Evolutionary conservation across 495 filamentous ascomycete genomes (phyloP).

Genomic region (Neurospora sp.): DNA sequence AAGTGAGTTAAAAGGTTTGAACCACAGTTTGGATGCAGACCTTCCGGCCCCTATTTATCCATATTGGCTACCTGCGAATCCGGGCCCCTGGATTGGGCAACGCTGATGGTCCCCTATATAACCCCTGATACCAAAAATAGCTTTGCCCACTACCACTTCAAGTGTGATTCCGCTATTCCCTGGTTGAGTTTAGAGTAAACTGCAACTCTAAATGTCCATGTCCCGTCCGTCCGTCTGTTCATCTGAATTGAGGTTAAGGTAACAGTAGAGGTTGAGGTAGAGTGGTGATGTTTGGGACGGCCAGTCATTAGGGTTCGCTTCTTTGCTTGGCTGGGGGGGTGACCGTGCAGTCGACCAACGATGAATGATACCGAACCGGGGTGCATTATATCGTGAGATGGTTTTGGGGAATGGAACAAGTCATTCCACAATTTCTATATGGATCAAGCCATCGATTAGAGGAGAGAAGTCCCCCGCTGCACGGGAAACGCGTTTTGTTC

Average conservation of each 20-base stretch:
- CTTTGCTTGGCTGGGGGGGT: not conserved
- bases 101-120: not conserved
- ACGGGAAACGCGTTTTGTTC: not conserved
- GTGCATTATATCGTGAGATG: not conserved
- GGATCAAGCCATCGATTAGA: not conserved
- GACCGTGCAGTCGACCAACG: not conserved
- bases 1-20: not conserved
- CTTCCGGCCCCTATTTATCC: slow-evolving; percentile 20
- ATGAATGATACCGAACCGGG: not conserved
- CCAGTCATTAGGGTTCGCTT: not conserved
- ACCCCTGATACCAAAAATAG: not conserved
- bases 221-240: not conserved
- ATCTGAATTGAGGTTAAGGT: too few relatives aligned
- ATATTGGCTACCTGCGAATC: slow-evolving; percentile 22
- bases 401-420: not conserved
- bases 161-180: not conserved
- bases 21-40: slow-evolving; percentile 11
- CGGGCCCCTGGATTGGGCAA: slow-evolving; percentile 28
- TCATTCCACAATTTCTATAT: not conserved
- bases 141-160: not conserved
- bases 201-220: not conserved
- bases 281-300: not conserved
- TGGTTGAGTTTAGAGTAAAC: not conserved
- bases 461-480: not conserved
- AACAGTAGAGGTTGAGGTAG: not conserved